Evolutionary conservation across 306 rosid genomes (phyloP), one percentile per base, ranked within the genome.

Genomic region (Trifolium repens): DNA sequence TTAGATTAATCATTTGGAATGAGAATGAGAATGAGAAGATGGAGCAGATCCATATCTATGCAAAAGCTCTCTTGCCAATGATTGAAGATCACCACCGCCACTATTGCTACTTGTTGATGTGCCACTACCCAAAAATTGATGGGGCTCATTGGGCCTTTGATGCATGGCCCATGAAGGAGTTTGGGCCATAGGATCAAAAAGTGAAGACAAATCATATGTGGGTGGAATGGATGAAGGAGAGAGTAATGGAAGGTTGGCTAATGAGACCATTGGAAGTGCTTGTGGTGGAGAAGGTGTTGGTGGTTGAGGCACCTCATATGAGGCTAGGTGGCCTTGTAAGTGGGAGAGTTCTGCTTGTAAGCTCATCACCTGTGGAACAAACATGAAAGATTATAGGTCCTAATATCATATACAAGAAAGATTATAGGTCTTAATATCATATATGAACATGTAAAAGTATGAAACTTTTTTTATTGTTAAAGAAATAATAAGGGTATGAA

Each of bases 271-370:
- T 0, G 81, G 83, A 0, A 85, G 88, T 0, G 73, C 34, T 14
- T 85, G 89, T 8, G 83, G 89, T 0, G 86, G 78, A 0, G 79
- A 83, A 2, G 77, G 89, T 3, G 83, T 79, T 8, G 90, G 89
- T 5, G 90, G 98, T 8, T 86, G 85, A 17, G 94, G 98, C 50
- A 84, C 62, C 78, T 91, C 96, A 72, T 88, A 70, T 37, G 97
- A 78, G 15, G 96, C 88, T 64, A 91, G 84, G 72, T 94, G 97
- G 13, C 88, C 88, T 87, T 94, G 97, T 64, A 94, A 76, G 80
- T 87, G 91, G 1, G 98, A 87, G 26, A 94, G 91, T 71, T 94
- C 97, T 22, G 96, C 91, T 87, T 94, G 98, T 62, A 94, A 85
- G 82, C 62, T 91, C 77, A 88, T 89, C 72, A 94, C 92, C 97